Evolutionary conservation across 495 filamentous ascomycete genomes (phyloP).

Genomic region (Schizothecium vesticola): DNA sequence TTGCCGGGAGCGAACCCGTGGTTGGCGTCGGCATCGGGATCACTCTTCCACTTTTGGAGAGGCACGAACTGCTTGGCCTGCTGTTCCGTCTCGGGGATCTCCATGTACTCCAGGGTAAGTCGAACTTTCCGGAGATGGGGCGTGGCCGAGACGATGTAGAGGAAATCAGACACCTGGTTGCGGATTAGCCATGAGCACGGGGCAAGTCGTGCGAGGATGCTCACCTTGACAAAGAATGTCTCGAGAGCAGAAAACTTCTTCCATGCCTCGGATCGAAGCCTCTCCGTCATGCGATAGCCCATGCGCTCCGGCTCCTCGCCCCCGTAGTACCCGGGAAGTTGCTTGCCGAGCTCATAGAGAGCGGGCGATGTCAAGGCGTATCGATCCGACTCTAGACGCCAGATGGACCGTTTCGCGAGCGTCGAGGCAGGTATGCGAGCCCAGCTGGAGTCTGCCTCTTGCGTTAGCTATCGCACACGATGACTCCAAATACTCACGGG

Average conservation of each 20-base stretch:
- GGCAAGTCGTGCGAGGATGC: background rate
- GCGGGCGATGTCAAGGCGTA: constrained; percentile 42
- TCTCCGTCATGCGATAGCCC: constrained; percentile 32
- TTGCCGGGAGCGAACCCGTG: constrained; percentile 38
- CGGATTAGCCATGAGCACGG: constrained; percentile 16
- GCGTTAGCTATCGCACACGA: constrained; percentile 7
- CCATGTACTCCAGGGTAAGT: constrained; percentile 48
- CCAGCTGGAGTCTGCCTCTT: constrained; percentile 60
- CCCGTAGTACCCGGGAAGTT: constrained; percentile 40
- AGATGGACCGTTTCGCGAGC: constrained; percentile 44
- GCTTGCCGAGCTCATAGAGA: constrained; percentile 41
- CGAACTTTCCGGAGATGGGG: constrained; percentile 61
- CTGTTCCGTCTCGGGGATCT: constrained; percentile 43
- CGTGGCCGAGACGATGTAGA: constrained; percentile 63
- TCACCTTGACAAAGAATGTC: constrained; percentile 74
- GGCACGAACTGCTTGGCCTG: constrained; percentile 30
- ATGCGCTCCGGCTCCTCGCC: constrained; percentile 35
- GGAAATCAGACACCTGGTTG: constrained; percentile 64
- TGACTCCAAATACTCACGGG: background rate
- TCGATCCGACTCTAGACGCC: constrained; percentile 44
- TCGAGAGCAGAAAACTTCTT: constrained; percentile 49
- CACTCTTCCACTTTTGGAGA: constrained; percentile 48
- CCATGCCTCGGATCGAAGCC: constrained; percentile 40
- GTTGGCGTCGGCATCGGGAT: constrained; percentile 40
- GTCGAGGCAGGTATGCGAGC: constrained; percentile 45